Evolutionary conservation across 2,329 filamentous ascomycete species (phyloP), one percentile per base, ranked within the genome.

Genomic region (Fusarium lyarnte): DNA sequence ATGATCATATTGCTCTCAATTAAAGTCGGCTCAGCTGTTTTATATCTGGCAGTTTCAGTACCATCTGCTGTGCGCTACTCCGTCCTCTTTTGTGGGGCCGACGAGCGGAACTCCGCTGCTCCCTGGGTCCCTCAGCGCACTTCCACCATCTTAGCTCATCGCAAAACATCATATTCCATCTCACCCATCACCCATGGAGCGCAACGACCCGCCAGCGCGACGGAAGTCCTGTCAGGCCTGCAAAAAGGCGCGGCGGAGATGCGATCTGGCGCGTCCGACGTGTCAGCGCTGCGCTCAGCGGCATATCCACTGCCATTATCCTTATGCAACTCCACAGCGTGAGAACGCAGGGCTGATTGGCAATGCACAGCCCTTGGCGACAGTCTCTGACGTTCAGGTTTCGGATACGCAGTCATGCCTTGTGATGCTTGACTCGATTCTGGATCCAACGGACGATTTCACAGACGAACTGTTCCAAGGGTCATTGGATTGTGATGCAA

Each of bases 21-120:
- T 8, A 6, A 5, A 4, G 47, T 12, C 31, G 0, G 13, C 27
- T 4, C 8, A 17, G 10, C 17, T 21, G 13, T n/a, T 47, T 59
- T 59, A 59, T 58, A 39, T 19, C 4, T 12, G 3, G 0, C 6
- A 29, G 27, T 29, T 6, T 8, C 6, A 21, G 19, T 23, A 21
- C n/a, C 27, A 7, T 14, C 55, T 9, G 21, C 17, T 1, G 11
- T 4, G 46, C 13, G 31, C 33, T 39, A 7, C 17, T 39, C 23
- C 49, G 49, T 39, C 33, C 23, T 13, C 21, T 31, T 17, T 12
- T 21, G 12, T 41, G 27, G 46, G 23, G 13, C 45, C 1, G 0
- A 7, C 8, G 16, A 59, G 60, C 60, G 60, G 60, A 63, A 27
- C 61, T 63, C 60, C 60, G 43, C 55, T 47, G 17, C n/a, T 42